A percentile compares a stretch with the other conserved stretches of the same genome.
Evolutionary conservation across 2,329 filamentous ascomycete species (phyloP).

Genomic region (Fusarium sp.): DNA sequence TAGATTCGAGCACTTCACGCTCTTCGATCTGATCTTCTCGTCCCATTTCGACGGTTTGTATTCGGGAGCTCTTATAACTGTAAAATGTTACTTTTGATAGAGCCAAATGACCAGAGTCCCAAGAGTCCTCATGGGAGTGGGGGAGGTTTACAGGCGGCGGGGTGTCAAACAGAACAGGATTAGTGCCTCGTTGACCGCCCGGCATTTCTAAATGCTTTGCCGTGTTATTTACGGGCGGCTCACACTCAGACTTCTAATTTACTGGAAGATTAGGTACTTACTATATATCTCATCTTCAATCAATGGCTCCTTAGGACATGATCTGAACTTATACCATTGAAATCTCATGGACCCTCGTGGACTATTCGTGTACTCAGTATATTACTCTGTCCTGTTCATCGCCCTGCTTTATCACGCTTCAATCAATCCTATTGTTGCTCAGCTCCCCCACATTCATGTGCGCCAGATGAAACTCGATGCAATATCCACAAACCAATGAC

Average conservation of each 20-base stretch:
- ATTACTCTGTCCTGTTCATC: not conserved
- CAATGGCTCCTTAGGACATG: not conserved
- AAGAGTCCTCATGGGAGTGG: slow-evolving; percentile 42
- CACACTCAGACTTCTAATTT: not conserved
- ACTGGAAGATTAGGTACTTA: not conserved
- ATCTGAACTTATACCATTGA: not conserved
- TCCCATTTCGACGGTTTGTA: slow-evolving; percentile 60
- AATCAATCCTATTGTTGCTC: not conserved
- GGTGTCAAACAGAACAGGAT: slow-evolving; percentile 39
- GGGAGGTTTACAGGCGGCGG: slow-evolving; percentile 45
- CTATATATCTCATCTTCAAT: not conserved
- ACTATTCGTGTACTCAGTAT: not conserved
- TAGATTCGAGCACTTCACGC: slow-evolving; percentile 96
- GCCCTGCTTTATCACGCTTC: not conserved
- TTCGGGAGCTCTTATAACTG: slow-evolving; percentile 2
- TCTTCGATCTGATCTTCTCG: slow-evolving; percentile 94
- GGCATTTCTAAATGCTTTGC: slow-evolving; percentile 42
- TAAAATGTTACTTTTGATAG: slow-evolving; percentile 17
- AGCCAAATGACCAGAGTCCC: slow-evolving; percentile 33
- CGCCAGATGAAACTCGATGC: slow-evolving; percentile 10
- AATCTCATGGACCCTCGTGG: not conserved
- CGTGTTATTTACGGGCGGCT: not conserved
- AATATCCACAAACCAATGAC: slow-evolving; percentile 15
- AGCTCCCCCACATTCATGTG: not conserved
- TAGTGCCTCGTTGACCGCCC: slow-evolving; percentile 51